These are phyloP conservation scores for Trichosporon sp. DNA, from an alignment of 1,284 basidiomycete species.

Conservation along the genomic window DNA sequence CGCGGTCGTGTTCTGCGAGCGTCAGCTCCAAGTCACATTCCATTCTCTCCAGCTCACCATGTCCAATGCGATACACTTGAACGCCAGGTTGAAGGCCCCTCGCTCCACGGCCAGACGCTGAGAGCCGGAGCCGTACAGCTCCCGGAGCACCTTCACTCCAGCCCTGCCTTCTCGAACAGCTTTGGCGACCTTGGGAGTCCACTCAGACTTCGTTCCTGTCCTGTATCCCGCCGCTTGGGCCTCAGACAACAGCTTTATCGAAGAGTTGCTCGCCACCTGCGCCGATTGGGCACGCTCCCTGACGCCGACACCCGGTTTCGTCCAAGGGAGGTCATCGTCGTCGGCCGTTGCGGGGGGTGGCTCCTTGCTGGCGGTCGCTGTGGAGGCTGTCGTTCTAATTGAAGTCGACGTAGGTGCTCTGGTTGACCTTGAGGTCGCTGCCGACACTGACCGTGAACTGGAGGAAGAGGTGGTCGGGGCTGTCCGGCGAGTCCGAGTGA, in stretches of 20 bases:
- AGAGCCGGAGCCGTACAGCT: constrained; percentile 29
- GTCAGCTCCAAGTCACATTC: constrained; percentile 2
- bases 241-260: constrained; percentile 19
- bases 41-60: constrained; percentile 39
- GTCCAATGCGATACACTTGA: constrained; percentile 34
- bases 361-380: constrained; percentile 5
- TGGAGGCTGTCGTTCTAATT: background rate
- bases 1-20: constrained; percentile 31
- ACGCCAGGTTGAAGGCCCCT: constrained; percentile 32
- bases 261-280: constrained; percentile 24
- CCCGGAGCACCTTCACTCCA: constrained; percentile 36
- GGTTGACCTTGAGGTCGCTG: background rate
- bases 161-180: constrained; percentile 22
- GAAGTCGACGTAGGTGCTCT: background rate
- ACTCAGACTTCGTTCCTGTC: constrained; percentile 9
- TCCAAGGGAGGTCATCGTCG: constrained; percentile 25
- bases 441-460: background rate
- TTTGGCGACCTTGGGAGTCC: constrained; percentile 14
- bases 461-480: background rate
- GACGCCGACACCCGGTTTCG: constrained; percentile 13
- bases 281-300: constrained; percentile 29
- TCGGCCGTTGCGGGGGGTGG: constrained; percentile 1
- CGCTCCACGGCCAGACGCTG: constrained; percentile 44
- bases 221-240: constrained; percentile 23
- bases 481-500: background rate